Percentiles rank a stretch among this genome's conserved stretches.
Evolutionary conservation across 306 rosid genomes (phyloP).

Genomic region (Sechiopsis laciniata): DNA sequence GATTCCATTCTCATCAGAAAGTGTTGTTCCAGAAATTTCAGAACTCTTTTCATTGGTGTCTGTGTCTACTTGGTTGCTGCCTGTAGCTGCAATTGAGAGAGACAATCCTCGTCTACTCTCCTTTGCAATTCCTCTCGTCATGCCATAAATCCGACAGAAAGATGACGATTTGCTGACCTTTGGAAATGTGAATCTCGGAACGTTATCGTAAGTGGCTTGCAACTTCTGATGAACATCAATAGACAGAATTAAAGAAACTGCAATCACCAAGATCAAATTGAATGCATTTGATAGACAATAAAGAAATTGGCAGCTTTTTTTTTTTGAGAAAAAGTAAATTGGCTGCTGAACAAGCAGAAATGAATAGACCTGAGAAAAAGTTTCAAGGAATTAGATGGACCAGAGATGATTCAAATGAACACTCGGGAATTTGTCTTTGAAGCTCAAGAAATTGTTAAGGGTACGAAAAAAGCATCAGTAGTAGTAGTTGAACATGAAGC

Average conservation of each 20-base stretch:
- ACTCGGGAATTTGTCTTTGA: background rate
- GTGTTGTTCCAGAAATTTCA: conserved; percentile 33
- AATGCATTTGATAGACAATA: too few relatives aligned
- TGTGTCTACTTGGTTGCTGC: conserved; percentile 56
- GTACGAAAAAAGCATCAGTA: background rate
- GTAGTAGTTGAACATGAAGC: background rate
- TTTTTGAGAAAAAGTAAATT: too few relatives aligned
- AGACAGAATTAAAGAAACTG: too few relatives aligned
- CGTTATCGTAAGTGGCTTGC: too few relatives aligned
- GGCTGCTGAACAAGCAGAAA: background rate
- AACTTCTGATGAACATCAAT: too few relatives aligned
- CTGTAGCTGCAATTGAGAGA: conserved; percentile 58
- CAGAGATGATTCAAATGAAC: background rate
- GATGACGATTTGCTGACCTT: too few relatives aligned
- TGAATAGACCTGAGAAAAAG: background rate
- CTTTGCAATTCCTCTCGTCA: conserved; percentile 36
- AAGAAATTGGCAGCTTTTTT: background rate
- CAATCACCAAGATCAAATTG: too few relatives aligned
- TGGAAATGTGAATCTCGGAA: too few relatives aligned
- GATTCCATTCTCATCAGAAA: conserved; percentile 26
- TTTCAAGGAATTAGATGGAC: background rate
- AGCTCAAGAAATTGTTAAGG: background rate
- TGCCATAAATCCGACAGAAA: conserved; percentile 21
- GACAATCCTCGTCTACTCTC: conserved; percentile 33
- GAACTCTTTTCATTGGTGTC: conserved; percentile 40